These are phyloP conservation scores for Akebia trifoliata DNA, from an alignment of 164 flowering plant genomes.

Conservation along the genomic window DNA sequence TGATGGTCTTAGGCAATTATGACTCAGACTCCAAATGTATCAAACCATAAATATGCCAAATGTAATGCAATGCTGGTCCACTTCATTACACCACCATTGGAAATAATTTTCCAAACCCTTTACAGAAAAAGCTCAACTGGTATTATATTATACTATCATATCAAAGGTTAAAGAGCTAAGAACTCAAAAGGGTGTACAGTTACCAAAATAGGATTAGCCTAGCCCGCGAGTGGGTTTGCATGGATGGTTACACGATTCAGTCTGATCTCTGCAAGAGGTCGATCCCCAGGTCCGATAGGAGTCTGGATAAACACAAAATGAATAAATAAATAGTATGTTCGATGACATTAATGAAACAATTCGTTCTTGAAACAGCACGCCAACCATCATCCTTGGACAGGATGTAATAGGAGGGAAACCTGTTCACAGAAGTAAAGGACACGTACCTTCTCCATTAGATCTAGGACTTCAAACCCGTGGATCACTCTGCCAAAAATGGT, in stretches of 20 bases:
- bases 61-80: no score
- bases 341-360: background rate
- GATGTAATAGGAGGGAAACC: background rate
- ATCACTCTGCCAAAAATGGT: constrained; percentile 94
- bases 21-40: no score
- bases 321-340: background rate
- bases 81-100: background rate
- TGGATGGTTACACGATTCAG: constrained; percentile 92
- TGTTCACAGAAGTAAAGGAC: background rate
- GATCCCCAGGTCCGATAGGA: constrained; percentile 47
- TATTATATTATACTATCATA: background rate
- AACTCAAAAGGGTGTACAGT: background rate
- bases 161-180: background rate
- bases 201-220: constrained; percentile 6
- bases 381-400: background rate
- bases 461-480: constrained; percentile 97
- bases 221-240: constrained; percentile 95
- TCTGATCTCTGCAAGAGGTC: constrained; percentile 71
- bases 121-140: no score
- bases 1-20: no score
- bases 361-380: background rate
- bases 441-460: constrained; percentile 88
- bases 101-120: background rate
- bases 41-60: no score
- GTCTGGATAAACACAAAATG: constrained; percentile 33